Conservation (phyloP, 2,329 filamentous ascomycete genomes). For the Claviceps sp. region DNA sequence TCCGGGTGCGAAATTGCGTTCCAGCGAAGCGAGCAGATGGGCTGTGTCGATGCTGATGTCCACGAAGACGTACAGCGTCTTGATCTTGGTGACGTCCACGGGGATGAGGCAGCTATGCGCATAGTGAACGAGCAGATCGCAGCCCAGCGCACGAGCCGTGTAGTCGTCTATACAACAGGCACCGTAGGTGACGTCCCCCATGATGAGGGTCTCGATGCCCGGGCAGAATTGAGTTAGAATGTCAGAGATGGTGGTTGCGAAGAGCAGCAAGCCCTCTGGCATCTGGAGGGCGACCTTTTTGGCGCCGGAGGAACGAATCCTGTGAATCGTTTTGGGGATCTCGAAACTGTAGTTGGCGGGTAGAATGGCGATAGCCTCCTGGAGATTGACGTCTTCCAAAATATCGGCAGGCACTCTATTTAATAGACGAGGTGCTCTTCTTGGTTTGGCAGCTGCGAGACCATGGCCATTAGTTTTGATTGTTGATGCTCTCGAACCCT, state of each 20-base stretch:
- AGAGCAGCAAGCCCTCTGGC: constrained; percentile 86
- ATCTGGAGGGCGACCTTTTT: constrained; percentile 90
- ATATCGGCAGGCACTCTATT: constrained; percentile 88
- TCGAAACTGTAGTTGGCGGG: constrained; percentile 98
- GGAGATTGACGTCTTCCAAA: constrained; percentile 70
- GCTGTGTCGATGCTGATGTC: constrained; percentile 90
- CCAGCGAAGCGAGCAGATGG: constrained; percentile 75
- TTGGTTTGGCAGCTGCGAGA: constrained; percentile 50
- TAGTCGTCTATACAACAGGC: constrained; percentile 99
- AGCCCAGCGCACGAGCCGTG: constrained; percentile 84
- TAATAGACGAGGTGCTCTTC: constrained; percentile 63
- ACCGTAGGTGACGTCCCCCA: constrained; percentile 98
- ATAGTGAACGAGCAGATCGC: constrained; percentile 90
- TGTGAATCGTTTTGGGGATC: constrained; percentile 94
- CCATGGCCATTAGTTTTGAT: not conserved
- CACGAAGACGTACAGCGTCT: constrained; percentile 95
- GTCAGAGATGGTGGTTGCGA: constrained; percentile 94
- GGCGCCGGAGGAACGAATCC: constrained; percentile 66
- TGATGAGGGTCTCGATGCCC: constrained; percentile 84
- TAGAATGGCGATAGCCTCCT: constrained; percentile 73
- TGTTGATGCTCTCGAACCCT: no score
- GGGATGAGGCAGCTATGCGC: constrained; percentile 94
- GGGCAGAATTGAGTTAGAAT: constrained; percentile 92
- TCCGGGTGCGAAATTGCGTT: constrained; percentile 72
- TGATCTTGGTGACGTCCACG: constrained; percentile 91